Conservation (phyloP, 352 stramenopile genomes). For the Globisporangium cylindrosporum region DNA sequence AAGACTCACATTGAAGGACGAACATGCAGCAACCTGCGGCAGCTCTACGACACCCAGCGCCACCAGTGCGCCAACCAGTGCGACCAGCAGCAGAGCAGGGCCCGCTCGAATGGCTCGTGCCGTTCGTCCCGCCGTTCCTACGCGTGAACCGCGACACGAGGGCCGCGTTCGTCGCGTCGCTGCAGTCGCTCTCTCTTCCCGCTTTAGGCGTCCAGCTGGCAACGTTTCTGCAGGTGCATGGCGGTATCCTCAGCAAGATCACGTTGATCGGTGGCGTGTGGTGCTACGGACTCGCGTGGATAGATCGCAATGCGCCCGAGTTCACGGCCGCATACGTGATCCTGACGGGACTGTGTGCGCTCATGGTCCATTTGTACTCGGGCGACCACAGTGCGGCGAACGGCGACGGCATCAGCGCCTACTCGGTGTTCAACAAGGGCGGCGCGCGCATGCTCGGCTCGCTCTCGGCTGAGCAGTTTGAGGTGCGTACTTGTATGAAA, state of each 20-base stretch:
- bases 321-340: constrained; percentile 68
- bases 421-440: constrained; percentile 80
- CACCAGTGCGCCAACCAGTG: background rate
- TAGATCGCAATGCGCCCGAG: constrained; percentile 43
- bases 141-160: constrained; percentile 77
- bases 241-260: constrained; percentile 22
- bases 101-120: constrained; percentile 66
- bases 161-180: constrained; percentile 37
- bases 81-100: constrained; percentile 23
- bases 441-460: constrained; percentile 71
- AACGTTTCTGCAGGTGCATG: constrained; percentile 24
- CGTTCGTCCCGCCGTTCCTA: constrained; percentile 80
- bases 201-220: constrained; percentile 16
- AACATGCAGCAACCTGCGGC: constrained; percentile 8
- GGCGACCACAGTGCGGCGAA: constrained; percentile 6
- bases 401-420: constrained; percentile 54
- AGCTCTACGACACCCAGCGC: background rate
- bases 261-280: constrained; percentile 28
- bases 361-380: constrained; percentile 41
- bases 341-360: constrained; percentile 40
- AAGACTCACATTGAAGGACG: background rate
- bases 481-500: constrained; percentile 31
- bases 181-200: constrained; percentile 25
- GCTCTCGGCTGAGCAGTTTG: constrained; percentile 80
- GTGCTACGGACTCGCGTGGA: constrained; percentile 42